phyloP scores from a whole-genome alignment of 805 yeast species.

The Myxozyma lipomycoides region DNA sequence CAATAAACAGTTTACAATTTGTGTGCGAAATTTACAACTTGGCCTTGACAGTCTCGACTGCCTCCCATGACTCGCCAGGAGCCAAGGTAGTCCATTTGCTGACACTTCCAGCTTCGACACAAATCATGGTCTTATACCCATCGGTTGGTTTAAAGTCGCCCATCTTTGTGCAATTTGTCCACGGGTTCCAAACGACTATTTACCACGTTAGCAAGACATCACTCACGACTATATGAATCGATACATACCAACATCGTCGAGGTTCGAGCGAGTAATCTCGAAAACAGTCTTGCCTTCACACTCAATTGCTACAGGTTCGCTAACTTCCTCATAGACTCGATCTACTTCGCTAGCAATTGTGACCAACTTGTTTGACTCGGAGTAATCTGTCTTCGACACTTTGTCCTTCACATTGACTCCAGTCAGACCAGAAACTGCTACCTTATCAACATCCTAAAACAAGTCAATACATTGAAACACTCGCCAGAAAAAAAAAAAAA shows the following conservation, averaged over 20 bases:
- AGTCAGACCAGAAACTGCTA: conserved; percentile 70
- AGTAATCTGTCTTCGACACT: conserved; percentile 50
- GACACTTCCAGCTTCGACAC: conserved; percentile 93
- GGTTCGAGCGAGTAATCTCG: conserved; percentile 59
- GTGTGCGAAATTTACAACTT: conserved; percentile 15
- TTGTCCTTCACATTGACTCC: conserved; percentile 76
- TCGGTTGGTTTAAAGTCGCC: conserved; percentile 81
- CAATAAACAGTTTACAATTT: too few relatives aligned
- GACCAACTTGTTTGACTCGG: conserved; percentile 33
- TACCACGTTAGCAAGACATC: conserved; percentile 38
- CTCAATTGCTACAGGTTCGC: conserved; percentile 56
- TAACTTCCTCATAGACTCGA: conserved; percentile 68
- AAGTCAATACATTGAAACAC: too few relatives aligned
- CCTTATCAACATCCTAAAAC: conserved; percentile 62
- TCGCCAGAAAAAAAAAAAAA: too few relatives aligned
- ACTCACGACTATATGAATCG: too few relatives aligned
- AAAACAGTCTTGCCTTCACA: conserved; percentile 67
- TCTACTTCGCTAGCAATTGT: conserved; percentile 61
- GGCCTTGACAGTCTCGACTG: conserved; percentile 51
- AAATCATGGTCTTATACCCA: conserved; percentile 84
- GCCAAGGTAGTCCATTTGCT: conserved; percentile 56
- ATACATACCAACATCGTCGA: conserved; percentile 47
- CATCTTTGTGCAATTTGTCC: conserved; percentile 82
- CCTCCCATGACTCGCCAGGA: conserved; percentile 77
- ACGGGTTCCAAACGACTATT: conserved; percentile 96